phyloP scores from a whole-genome alignment of 257 asterid species.

The Scutellaria galericulata region DNA sequence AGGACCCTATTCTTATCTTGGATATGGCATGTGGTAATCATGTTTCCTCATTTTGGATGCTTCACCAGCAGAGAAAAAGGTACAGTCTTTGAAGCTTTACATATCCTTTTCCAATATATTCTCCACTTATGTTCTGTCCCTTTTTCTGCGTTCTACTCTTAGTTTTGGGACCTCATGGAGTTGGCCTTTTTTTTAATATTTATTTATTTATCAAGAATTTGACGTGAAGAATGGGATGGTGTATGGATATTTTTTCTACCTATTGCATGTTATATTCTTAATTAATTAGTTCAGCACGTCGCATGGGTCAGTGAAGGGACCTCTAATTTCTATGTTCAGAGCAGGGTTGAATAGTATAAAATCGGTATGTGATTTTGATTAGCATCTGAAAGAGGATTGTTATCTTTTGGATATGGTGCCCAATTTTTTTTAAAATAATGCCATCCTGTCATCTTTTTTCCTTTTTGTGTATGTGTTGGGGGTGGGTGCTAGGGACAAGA shows the following conservation, averaged over 20 bases:
- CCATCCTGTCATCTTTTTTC: too few species aligned
- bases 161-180: background rate
- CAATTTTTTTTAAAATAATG: too few species aligned
- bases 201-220: constrained; percentile 19
- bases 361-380: background rate
- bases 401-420: constrained; percentile 10
- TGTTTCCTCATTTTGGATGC: constrained; percentile 93
- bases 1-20: constrained; percentile 87
- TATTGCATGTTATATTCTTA: constrained; percentile 11
- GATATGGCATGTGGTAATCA: constrained; percentile 74
- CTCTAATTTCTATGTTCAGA: background rate
- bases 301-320: constrained; percentile 21
- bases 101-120: constrained; percentile 16
- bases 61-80: constrained; percentile 88
- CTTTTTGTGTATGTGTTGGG: too few species aligned
- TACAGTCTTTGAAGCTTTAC: constrained; percentile 26
- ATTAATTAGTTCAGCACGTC: constrained; percentile 8
- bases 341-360: constrained; percentile 13
- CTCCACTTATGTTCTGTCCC: constrained; percentile 22
- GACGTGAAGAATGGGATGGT: constrained; percentile 16
- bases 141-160: constrained; percentile 24
- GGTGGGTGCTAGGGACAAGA: too few species aligned
- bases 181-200: constrained; percentile 3
- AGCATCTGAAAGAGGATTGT: constrained; percentile 21
- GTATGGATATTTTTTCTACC: constrained; percentile 10